Base-by-base conservation (phyloP, 164 flowering plant species). In the Vitis rupestris region DNA sequence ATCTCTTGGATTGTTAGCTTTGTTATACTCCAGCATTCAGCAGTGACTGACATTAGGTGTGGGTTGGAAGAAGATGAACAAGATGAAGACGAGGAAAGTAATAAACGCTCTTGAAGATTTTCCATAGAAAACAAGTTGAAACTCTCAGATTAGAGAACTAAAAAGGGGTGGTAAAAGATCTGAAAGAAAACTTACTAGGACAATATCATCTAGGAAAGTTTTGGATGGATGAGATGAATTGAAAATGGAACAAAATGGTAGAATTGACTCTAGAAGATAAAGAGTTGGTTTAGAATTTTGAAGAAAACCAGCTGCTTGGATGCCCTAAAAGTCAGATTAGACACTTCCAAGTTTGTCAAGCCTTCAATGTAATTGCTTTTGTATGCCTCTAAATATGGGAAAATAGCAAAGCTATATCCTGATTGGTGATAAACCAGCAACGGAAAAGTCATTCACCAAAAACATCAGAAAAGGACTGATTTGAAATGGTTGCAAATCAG, bases 1-100 rank as follows among this genome's bases (percentile, higher is more conserved):
- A 80, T 74, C 52, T 81, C 78, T 30, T 67, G 62, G 57, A 59
- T 69, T 57, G 70, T 69, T 63, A 69, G 17, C 58, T 80, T 80
- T 52, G 80, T 78, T 19, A 66, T 62, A 59, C 14, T 11, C 78
- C 79, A 81, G 23, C 64, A 58, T 49, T 72, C 80, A 15, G 10
- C 68, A 69, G 67, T 77, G 55, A 79, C 67, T 30, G 77, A 59
- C 44, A 65, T 65, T 49, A 76, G 75, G 4, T 61, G 15, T 51
- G 51, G 63, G 16, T 44, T 67, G 71, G 63, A 68, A 16, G 29
- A 30, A 53, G 76, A 70, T 3, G 64, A 50, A 37, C 44, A 37
- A 23, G 48, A 16, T 19, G 53, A 50, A 2, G 67, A 63, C 10
- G 78, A 61, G 30, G 67, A 70, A 12, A 57, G 23, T 10, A 61